These are phyloP conservation scores for Bipolaris victoriae DNA, from an alignment of 2,329 filamentous ascomycete species.

Conservation along the genomic window DNA sequence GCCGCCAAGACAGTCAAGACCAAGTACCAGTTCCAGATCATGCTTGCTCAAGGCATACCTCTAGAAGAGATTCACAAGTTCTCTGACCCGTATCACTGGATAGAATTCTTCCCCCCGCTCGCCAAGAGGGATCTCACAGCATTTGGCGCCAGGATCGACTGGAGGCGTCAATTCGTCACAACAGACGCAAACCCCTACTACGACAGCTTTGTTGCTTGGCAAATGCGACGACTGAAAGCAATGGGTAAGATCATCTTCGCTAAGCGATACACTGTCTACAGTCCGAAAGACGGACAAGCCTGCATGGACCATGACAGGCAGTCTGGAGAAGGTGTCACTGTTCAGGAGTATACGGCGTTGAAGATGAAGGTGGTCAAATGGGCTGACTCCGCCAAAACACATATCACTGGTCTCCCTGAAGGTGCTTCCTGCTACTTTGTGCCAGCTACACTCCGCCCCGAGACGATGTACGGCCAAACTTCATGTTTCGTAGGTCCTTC, in stretches of 20 bases:
- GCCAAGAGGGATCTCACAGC: constrained; percentile 79
- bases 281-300: constrained; percentile 84
- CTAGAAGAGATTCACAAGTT: constrained; percentile 91
- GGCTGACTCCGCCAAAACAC: constrained; percentile 74
- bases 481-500: constrained; percentile 94
- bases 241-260: constrained; percentile 93
- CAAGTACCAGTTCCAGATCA: constrained; percentile 96
- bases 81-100: constrained; percentile 88
- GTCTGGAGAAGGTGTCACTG: constrained; percentile 79
- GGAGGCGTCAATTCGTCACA: constrained; percentile 90
- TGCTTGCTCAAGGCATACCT: constrained; percentile 88
- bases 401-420: constrained; percentile 77
- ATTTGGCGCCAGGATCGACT: constrained; percentile 88
- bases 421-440: constrained; percentile 85
- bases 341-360: constrained; percentile 90
- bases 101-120: constrained; percentile 86
- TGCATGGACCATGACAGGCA: constrained; percentile 88
- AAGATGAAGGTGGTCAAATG: constrained; percentile 93
- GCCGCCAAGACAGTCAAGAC: constrained; percentile 87
- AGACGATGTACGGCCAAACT: constrained; percentile 99
- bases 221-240: constrained; percentile 91
- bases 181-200: constrained; percentile 98
- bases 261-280: constrained; percentile 89
- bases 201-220: constrained; percentile 93
- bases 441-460: constrained; percentile 87